Evolutionary conservation across 2,329 filamentous ascomycete species (phyloP).

Genomic region (Exophiala mesophila): DNA sequence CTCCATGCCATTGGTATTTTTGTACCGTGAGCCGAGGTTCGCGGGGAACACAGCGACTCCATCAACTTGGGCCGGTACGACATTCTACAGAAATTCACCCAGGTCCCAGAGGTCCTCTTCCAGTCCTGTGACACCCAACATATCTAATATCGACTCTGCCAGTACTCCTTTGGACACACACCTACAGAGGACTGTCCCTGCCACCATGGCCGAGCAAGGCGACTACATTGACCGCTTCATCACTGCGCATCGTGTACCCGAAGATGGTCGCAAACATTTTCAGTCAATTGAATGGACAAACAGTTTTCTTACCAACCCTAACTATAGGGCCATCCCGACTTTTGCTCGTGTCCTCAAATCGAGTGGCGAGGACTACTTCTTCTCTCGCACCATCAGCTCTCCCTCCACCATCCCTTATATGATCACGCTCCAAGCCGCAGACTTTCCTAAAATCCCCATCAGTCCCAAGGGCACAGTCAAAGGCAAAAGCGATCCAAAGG

Average conservation of each 20-base stretch:
- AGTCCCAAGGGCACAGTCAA: slow-evolving; percentile 20
- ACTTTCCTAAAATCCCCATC: slow-evolving; percentile 26
- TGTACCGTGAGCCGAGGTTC: no score
- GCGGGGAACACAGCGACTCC: no score
- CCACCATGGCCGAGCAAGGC: slow-evolving; percentile 13
- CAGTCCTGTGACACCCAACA: no score
- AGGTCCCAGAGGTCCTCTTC: no score
- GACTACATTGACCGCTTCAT: slow-evolving; percentile 24
- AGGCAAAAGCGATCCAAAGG: slow-evolving; percentile 13
- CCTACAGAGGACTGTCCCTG: no score
- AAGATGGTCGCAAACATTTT: slow-evolving; percentile 22
- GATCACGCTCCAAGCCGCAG: slow-evolving; percentile 35
- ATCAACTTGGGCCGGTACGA: no score
- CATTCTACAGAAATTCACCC: no score
- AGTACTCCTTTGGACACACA: no score
- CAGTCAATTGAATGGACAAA: slow-evolving; percentile 21
- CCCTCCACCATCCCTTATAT: slow-evolving; percentile 38
- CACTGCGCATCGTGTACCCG: slow-evolving; percentile 16
- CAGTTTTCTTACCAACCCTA: slow-evolving; percentile 25
- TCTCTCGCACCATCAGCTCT: slow-evolving; percentile 37
- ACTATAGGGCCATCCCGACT: slow-evolving; percentile 37
- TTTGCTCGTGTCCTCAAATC: slow-evolving; percentile 37
- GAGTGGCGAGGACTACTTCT: slow-evolving; percentile 41
- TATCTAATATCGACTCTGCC: no score
- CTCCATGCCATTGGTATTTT: no score